Evolutionary conservation across 192 early-diverging fungal genomes (phyloP), one percentile per base, ranked within the genome.

Genomic region (Paraglomus occultum): DNA sequence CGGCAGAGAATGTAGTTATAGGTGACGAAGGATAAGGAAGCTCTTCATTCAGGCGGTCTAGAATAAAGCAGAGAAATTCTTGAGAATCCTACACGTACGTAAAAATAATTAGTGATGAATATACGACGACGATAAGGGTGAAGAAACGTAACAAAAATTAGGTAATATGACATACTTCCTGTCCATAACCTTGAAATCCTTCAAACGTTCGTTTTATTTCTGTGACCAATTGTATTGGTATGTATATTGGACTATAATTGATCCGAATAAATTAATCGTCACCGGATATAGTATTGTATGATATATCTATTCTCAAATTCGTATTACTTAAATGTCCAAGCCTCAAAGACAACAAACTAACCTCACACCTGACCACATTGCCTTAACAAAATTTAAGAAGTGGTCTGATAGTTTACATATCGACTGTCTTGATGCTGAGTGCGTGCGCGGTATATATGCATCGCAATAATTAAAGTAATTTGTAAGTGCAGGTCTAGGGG

Each of bases 311-410:
- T 62, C 17, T 42, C 14, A 23, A 11, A 0, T 64, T 47, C 11
- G 8, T 48, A n/a, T 64, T 15, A 64, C 17, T 62, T 45, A 64
- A 42, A 10, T 7, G 12, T 45, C 18, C n/a, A n/a, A n/a, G 12
- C 38, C 10, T 12, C 17, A 46, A 31, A 54, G 3, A n/a, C 8
- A 38, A 1, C 38, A 17, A 40, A 20, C 5, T 22, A 71, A 79
- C 78, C 74, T 79, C n/a, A 39, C 74, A 8, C 74, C 78, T 43
- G 48, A 72, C 78, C 78, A 79, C 78, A 79, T 76, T 1, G 72
- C 62, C 43, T 71, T 40, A 0, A 79, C 63, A 74, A 79, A 79
- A 31, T 67, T 2, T 23, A 54, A 60, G 42, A 79, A 76, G 47
- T 70, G 58, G 43, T 79, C 78, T 6, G 69, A 74, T 22, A 79